A percentile compares a stretch with the other conserved stretches of the same genome.
These are phyloP conservation scores for Tricholoma matsutake DNA, from an alignment of 768 basidiomycete species.

Conservation along the genomic window DNA sequence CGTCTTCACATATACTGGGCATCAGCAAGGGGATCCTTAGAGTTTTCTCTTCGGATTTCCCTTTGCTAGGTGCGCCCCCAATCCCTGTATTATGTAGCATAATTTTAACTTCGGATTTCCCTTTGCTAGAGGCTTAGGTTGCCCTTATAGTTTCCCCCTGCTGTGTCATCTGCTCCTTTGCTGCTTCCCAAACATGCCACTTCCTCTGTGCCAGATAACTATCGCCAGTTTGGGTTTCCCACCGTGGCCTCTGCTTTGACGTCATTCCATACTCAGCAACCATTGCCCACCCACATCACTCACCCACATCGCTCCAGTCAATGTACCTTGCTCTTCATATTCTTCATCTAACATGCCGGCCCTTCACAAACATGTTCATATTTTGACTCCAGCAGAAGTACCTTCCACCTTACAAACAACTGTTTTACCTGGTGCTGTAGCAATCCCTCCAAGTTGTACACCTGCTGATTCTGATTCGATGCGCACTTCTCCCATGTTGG, in stretches of 20 bases:
- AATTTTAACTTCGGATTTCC: too few species aligned
- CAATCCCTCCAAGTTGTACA: neutral
- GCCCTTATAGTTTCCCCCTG: too few species aligned
- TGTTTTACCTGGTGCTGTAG: neutral
- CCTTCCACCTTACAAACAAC: neutral
- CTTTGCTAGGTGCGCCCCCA: too few species aligned
- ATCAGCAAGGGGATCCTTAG: too few species aligned
- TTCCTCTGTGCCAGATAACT: neutral
- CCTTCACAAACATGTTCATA: neutral
- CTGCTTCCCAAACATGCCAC: neutral
- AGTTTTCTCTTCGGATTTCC: too few species aligned
- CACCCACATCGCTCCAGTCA: neutral
- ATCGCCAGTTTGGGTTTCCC: neutral
- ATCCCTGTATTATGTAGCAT: too few species aligned
- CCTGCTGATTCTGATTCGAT: neutral
- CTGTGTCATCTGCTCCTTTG: neutral
- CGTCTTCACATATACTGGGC: too few species aligned
- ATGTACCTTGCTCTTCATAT: neutral
- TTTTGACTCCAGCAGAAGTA: neutral
- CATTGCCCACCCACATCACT: neutral
- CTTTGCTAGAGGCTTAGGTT: too few species aligned
- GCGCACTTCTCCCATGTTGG: neutral
- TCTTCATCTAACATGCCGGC: neutral
- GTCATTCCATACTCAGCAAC: neutral
- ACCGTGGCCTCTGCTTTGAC: neutral